Evolutionary conservation across 176 grass and related monocot genomes (phyloP).

Genomic region (Oryza brachyantha): DNA sequence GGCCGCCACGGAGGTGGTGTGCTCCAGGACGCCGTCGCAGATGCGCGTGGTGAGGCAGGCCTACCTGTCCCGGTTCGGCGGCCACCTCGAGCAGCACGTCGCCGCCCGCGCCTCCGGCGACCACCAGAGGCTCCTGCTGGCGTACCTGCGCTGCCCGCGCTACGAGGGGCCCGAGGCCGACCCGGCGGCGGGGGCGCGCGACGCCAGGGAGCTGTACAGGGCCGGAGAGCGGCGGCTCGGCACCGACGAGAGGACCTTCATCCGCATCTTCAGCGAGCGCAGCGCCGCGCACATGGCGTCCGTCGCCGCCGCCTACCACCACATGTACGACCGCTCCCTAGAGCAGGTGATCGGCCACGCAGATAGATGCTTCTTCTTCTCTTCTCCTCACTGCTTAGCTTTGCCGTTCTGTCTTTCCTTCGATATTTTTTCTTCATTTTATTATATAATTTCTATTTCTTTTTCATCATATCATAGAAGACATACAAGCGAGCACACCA

Average conservation of each 20-base stretch:
- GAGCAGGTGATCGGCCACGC: slow-evolving; percentile 28
- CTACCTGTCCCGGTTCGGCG: slow-evolving; percentile 53
- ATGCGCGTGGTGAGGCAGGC: slow-evolving; percentile 50
- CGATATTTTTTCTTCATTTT: too few relatives aligned
- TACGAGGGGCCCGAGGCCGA: slow-evolving; percentile 54
- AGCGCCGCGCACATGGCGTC: slow-evolving; percentile 61
- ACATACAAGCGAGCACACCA: too few relatives aligned
- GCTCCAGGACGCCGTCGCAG: slow-evolving; percentile 69
- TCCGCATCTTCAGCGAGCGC: slow-evolving; percentile 65
- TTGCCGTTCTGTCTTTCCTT: too few relatives aligned
- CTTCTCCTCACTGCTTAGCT: background rate
- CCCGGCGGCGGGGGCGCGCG: slow-evolving; percentile 22
- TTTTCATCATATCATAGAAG: too few relatives aligned
- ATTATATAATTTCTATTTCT: too few relatives aligned
- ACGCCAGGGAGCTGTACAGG: slow-evolving; percentile 62
- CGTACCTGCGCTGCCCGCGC: slow-evolving; percentile 43
- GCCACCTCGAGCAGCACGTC: slow-evolving; percentile 64
- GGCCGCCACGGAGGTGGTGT: slow-evolving; percentile 72
- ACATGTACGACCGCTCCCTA: slow-evolving; percentile 45
- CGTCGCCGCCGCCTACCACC: slow-evolving; percentile 60
- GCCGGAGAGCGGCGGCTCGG: slow-evolving; percentile 78
- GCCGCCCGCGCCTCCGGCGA: slow-evolving; percentile 50
- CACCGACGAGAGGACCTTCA: slow-evolving; percentile 77
- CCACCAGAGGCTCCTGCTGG: slow-evolving; percentile 75
- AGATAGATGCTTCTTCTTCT: background rate